Conservation (phyloP, 257 asterid genomes). For the Datura wrightii region DNA sequence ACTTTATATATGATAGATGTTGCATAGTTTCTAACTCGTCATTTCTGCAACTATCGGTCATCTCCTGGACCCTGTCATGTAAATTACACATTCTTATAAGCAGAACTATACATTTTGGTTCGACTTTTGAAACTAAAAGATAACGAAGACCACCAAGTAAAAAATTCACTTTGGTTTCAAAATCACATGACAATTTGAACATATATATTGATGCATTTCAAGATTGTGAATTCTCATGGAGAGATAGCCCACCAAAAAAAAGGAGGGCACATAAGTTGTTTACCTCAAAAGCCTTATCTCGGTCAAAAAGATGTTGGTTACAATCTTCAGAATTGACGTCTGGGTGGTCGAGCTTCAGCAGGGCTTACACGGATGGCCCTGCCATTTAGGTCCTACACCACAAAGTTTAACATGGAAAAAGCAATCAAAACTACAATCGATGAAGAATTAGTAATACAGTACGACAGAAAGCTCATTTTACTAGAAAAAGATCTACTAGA, state of each 20-base stretch:
- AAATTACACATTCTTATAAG: neutral
- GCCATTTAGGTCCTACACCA: conserved; percentile 62
- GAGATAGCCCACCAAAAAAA: neutral
- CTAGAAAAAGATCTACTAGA: neutral
- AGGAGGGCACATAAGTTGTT: neutral
- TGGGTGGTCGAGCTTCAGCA: conserved; percentile 61
- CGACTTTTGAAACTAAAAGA: neutral
- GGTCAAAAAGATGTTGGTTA: conserved; percentile 16
- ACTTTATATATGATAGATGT: neutral
- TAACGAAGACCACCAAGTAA: no score
- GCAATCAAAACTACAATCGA: neutral
- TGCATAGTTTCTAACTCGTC: conserved; percentile 27
- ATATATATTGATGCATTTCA: neutral
- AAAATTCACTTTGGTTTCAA: neutral
- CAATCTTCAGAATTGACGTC: conserved; percentile 36
- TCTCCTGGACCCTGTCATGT: conserved; percentile 27
- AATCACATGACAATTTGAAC: neutral
- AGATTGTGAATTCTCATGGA: neutral
- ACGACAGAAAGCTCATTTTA: neutral
- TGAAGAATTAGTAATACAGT: neutral
- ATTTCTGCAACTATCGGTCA: neutral
- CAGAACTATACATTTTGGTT: neutral
- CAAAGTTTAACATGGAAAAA: conserved; percentile 17
- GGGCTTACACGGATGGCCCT: conserved; percentile 60
- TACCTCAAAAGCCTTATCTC: conserved; percentile 29